phyloP scores from a whole-genome alignment of 495 filamentous ascomycete genomes.

The Patellaria atrata region DNA sequence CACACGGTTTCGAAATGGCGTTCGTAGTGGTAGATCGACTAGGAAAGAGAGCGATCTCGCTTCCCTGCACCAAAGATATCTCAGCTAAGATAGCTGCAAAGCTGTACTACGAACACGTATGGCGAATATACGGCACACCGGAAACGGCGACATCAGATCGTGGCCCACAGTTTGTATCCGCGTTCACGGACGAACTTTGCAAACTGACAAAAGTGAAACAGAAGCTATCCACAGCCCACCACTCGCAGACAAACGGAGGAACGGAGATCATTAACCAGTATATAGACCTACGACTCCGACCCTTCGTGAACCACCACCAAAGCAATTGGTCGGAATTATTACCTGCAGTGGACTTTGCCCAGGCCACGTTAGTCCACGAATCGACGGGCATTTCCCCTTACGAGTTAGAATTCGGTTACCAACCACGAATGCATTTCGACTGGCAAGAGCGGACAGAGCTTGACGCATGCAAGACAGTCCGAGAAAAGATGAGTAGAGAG shows the following conservation, averaged over 20 bases:
- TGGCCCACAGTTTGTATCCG: constrained; percentile 12
- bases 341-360: constrained; percentile 3
- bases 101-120: constrained; percentile 6
- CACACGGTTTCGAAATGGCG: no score
- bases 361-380: constrained; percentile 4
- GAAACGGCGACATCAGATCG: constrained; percentile 15
- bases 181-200: constrained; percentile 15
- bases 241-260: constrained; percentile 18
- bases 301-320: constrained; percentile 19
- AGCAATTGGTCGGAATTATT: constrained; percentile 21
- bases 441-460: not conserved
- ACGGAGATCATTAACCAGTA: constrained; percentile 17
- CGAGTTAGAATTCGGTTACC: not conserved
- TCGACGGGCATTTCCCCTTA: constrained; percentile 1
- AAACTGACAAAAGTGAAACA: constrained; percentile 5
- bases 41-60: no score
- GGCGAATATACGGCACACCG: constrained; percentile 7
- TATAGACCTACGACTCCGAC: constrained; percentile 19
- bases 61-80: constrained; percentile 1
- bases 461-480: not conserved
- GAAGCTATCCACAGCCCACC: constrained; percentile 14
- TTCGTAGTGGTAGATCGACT: no score
- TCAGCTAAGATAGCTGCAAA: constrained; percentile 4
- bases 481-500: not conserved
- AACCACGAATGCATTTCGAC: not conserved